Base-by-base conservation (phyloP, 495 filamentous ascomycete genomes). In the Podospora comata region DNA sequence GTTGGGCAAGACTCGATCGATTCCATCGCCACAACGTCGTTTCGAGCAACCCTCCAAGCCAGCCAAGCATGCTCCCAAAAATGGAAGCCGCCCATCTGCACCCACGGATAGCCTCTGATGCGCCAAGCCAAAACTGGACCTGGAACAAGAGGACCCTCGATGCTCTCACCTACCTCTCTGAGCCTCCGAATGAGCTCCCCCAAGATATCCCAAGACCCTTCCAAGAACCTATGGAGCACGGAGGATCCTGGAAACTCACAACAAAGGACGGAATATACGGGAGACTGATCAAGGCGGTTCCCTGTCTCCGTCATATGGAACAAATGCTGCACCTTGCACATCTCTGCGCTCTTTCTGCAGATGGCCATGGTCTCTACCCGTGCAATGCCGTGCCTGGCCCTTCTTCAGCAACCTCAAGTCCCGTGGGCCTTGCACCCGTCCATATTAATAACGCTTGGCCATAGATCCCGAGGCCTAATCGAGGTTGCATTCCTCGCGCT, bases 401-500 rank as follows among this genome's bases (percentile, higher is more conserved):
- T 58, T 26, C 23, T n/a, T 26, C 55, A 58, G 55, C 55, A 58
- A 58, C 55, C 7, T 67, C 65, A 65, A 56, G 67, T 67, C 63
- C 64, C 67, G 62, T 60, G 55, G 66, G 60, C 56, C 70, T 58
- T 27, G 68, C 30, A 56, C 64, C 18, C 26, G 68, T 67, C 63
- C 68, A 69, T 72, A 75, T 72, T 75, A 72, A 74, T 63, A 28
- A 61, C 70, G 32, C 71, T 71, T 75, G 69, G 69, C 67, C 44
- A 65, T 62, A 62, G 62, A 65, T 64, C 65, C 20, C 66, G 67
- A 65, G 57, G 63, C 69, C 64, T 68, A 32, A 70, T 69, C 44
- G 67, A 63, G 68, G 69, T 72, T 48, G 66, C 75, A 77, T 73
- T 73, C 71, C 75, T 68, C 70, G 34, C 70, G 70, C 58, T 73